Conservation (phyloP, 805 yeast genomes). For the Candida mattraensis region DNA sequence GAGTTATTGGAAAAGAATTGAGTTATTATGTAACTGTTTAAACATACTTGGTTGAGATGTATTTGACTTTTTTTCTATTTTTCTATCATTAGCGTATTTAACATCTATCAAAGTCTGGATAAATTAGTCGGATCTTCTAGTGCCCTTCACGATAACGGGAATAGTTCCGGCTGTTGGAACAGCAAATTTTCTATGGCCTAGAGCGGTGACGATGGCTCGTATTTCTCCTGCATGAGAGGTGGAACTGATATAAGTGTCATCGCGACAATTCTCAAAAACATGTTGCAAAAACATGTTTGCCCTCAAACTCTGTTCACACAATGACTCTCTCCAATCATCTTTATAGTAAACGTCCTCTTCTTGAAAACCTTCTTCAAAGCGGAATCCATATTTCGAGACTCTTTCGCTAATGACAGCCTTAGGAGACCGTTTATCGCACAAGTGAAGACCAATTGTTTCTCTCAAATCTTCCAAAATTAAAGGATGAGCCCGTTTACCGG, state of each 20-base stretch:
- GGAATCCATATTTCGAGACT: constrained; percentile 42
- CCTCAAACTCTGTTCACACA: constrained; percentile 49
- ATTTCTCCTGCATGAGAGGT: constrained; percentile 67
- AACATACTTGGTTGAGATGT: not conserved
- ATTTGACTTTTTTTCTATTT: not conserved
- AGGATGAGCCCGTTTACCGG: constrained; percentile 23
- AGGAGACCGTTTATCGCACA: constrained; percentile 58
- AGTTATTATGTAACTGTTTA: not conserved
- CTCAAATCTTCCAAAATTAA: constrained; percentile 48
- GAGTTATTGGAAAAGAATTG: constrained; percentile 17
- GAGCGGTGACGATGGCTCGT: constrained; percentile 47
- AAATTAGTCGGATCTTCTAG: constrained; percentile 15
- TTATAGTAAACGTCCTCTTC: constrained; percentile 51
- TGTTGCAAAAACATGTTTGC: constrained; percentile 46
- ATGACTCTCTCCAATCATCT: constrained; percentile 47
- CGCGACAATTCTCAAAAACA: constrained; percentile 36
- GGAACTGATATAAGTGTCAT: constrained; percentile 40
- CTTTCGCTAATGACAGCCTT: constrained; percentile 39
- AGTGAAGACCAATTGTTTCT: constrained; percentile 60
- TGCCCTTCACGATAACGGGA: constrained; percentile 53
- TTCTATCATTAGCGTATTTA: constrained; percentile 1
- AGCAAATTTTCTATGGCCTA: constrained; percentile 55
- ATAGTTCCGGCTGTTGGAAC: constrained; percentile 69
- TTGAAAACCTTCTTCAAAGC: constrained; percentile 41
- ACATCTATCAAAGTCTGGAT: not conserved